phyloP scores from a whole-genome alignment of 139 green algal species.

The Chlorella sp. region DNA sequence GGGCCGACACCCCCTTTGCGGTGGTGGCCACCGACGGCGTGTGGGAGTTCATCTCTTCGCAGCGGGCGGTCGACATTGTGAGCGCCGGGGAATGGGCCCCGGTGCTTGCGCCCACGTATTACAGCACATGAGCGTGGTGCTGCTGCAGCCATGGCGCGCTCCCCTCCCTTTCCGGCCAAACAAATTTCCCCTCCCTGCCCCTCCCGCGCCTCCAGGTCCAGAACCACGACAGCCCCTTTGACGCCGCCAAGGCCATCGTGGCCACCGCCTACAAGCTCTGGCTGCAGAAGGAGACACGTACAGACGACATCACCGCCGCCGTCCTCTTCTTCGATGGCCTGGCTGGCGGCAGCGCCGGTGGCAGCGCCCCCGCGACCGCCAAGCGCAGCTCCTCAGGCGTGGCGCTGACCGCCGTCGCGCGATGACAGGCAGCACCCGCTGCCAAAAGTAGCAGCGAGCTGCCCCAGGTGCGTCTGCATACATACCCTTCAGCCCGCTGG shows the following conservation, averaged over 20 bases:
- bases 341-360: not conserved
- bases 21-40: constrained; percentile 93
- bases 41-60: constrained; percentile 93
- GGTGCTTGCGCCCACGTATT: not conserved
- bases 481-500: no score
- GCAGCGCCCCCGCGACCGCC: not conserved
- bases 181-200: no score
- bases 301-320: constrained; percentile 95
- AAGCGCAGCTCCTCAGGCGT: not conserved
- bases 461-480: no score
- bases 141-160: no score
- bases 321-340: constrained; percentile 76
- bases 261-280: constrained; percentile 79
- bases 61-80: constrained; percentile 91
- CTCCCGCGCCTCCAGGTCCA: not conserved
- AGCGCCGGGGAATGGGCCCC: no score
- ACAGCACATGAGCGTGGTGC: no score
- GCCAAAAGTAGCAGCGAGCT: no score
- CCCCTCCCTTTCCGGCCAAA: no score
- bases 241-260: constrained; percentile 21
- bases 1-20: constrained; percentile 68
- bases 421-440: no score
- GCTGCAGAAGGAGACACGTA: constrained; percentile 90
- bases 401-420: no score
- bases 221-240: constrained; percentile 14